Conservation (phyloP, 352 stramenopile genomes). For the Aphanomyces invadans region DNA sequence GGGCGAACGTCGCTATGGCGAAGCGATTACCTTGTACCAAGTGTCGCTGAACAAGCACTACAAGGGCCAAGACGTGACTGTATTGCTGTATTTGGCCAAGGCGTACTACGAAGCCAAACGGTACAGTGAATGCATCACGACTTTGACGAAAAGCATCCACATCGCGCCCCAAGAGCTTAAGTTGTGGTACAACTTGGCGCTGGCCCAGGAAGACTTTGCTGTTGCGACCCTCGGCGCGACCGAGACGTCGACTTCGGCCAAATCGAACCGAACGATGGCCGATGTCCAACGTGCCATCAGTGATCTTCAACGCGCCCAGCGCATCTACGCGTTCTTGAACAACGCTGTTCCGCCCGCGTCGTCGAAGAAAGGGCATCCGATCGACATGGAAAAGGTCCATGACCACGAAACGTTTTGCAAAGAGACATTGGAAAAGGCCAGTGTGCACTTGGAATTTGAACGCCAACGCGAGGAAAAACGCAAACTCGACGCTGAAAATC, state of each 20-base stretch:
- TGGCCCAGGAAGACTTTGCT: slow-evolving; percentile 82
- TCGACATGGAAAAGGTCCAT: slow-evolving; percentile 81
- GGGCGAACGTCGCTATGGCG: slow-evolving; percentile 92
- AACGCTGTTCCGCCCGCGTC: slow-evolving; percentile 42
- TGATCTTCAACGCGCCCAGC: slow-evolving; percentile 73
- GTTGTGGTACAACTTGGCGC: slow-evolving; percentile 80
- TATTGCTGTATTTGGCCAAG: slow-evolving; percentile 79
- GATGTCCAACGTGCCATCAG: slow-evolving; percentile 84
- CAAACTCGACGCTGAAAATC: slow-evolving; percentile 67
- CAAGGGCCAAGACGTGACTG: slow-evolving; percentile 75
- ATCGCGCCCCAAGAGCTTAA: slow-evolving; percentile 70
- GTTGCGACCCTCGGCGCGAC: slow-evolving; percentile 75
- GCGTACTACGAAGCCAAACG: slow-evolving; percentile 86
- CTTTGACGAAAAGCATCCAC: slow-evolving; percentile 69
- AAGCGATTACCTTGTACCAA: slow-evolving; percentile 94
- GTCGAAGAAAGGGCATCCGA: slow-evolving; percentile 68
- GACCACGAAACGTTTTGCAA: slow-evolving; percentile 84
- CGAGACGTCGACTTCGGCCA: slow-evolving; percentile 37
- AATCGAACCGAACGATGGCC: slow-evolving; percentile 70
- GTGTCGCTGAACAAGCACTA: slow-evolving; percentile 88
- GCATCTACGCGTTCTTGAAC: slow-evolving; percentile 78
- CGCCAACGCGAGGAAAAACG: slow-evolving; percentile 81
- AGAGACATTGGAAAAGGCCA: slow-evolving; percentile 79
- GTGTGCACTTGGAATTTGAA: slow-evolving; percentile 85
- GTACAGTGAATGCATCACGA: slow-evolving; percentile 81